Base-by-base conservation (phyloP, 2,329 filamentous ascomycete species). In the Stagonosporopsis vannaccii region DNA sequence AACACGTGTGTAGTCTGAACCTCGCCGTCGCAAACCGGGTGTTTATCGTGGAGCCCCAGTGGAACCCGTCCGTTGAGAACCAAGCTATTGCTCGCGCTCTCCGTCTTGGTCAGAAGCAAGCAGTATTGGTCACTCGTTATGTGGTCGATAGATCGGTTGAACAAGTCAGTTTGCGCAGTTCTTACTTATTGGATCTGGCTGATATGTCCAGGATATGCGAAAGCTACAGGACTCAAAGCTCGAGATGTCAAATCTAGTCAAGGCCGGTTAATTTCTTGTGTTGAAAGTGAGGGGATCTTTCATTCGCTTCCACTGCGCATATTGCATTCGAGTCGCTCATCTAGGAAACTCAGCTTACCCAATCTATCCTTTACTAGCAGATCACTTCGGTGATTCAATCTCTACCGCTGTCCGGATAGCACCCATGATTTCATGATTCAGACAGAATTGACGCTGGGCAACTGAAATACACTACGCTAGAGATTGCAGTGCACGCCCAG, bases 41-140 rank as follows among this genome's bases (percentile, higher is more conserved):
- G 0, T 82, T 81, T 54, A 78, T 85, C 2, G 68, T 84, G 0
- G 83, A 85, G 45, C 78, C 81, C 0, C 83, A 85, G 23, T 85
- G 82, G 82, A 85, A 85, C 35, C 82, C 82, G 0, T 79, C 76
- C 2, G 77, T 83, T 0, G 83, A 85, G 54, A 78, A 77, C 12
- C 83, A 85, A 51, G 83, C 82, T 0, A 78, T 85, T 12, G 81
- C 76, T 0, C 71, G 82, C 11, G 81, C 80, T 0, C 67, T 82
- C 3, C 77, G 82, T 0, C 68, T 85, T 0, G 80, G 81, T 0
- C 83, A 85, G 54, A 61, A 67, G 1, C 60, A 75, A 5, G 49
- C 76, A 9, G 82, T 85, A 0, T 52, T 66, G 0, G 76, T 84
- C 0, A 79, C 72, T 0, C 75, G 81, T 23, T 85, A 84, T 39